These are phyloP conservation scores for Solanum appendiculatum DNA, from an alignment of 257 asterid genomes.

Conservation along the genomic window DNA sequence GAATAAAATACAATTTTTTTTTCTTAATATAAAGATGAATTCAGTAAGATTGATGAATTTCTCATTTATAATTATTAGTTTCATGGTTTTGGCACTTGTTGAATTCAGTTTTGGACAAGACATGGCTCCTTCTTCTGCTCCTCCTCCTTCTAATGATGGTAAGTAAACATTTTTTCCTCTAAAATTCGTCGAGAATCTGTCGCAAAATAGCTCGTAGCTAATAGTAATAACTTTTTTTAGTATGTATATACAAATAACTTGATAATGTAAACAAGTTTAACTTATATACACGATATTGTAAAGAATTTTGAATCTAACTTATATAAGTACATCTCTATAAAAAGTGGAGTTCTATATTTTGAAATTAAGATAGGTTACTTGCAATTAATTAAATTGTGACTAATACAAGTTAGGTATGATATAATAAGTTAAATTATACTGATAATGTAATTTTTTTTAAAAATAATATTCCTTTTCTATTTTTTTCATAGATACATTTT, in stretches of 20 bases:
- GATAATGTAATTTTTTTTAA: neutral
- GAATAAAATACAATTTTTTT: neutral
- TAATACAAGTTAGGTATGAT: too few relatives aligned
- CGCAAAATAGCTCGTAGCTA: neutral
- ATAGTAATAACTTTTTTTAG: too few relatives aligned
- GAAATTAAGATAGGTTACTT: neutral
- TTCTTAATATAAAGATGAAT: neutral
- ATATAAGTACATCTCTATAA: too few relatives aligned
- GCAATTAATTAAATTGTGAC: neutral
- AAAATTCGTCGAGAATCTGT: neutral
- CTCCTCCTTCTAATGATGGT: conserved; percentile 9
- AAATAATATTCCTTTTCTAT: neutral
- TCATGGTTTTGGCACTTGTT: neutral
- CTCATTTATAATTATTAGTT: neutral
- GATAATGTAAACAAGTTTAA: neutral
- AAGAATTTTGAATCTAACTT: neutral
- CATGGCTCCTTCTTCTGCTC: conserved; percentile 14
- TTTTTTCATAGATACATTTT: neutral
- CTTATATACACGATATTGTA: neutral
- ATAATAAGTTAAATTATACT: neutral
- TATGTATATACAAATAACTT: too few relatives aligned
- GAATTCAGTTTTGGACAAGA: conserved; percentile 5
- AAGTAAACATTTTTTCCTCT: neutral
- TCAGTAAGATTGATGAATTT: neutral
- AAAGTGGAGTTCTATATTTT: too few relatives aligned